A percentile compares a stretch with the other conserved stretches of the same genome.
Conservation (phyloP, 2,329 filamentous ascomycete genomes). For the Ceratocystis albifundus region DNA sequence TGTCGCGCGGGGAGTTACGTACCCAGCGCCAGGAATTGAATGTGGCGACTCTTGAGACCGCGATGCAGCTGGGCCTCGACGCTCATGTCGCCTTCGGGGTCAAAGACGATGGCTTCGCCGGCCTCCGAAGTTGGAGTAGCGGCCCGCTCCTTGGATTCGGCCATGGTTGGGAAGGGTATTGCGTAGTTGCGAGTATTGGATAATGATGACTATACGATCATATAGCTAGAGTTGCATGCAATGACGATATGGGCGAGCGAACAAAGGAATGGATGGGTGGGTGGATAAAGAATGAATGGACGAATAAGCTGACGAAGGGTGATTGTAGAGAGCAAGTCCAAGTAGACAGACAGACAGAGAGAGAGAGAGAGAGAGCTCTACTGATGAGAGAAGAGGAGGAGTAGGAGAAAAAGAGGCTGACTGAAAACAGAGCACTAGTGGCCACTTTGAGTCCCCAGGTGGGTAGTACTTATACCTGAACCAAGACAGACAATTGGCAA, state of each 20-base stretch:
- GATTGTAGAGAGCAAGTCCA: background rate
- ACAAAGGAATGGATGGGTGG: background rate
- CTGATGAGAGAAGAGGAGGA: too few relatives aligned
- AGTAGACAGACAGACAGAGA: too few relatives aligned
- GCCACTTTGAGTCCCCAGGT: background rate
- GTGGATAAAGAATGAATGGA: too few relatives aligned
- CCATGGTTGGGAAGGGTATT: background rate
- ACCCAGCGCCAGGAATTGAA: slow-evolving; percentile 49
- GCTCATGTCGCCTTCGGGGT: slow-evolving; percentile 24
- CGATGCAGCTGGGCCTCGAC: slow-evolving; percentile 39
- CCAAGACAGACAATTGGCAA: background rate
- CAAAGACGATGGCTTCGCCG: slow-evolving; percentile 8
- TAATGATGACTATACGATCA: background rate
- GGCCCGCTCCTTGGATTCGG: background rate
- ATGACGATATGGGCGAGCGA: background rate
- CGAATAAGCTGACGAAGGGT: too few relatives aligned
- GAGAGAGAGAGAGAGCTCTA: too few relatives aligned
- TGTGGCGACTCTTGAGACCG: slow-evolving; percentile 48
- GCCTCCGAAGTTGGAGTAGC: background rate
- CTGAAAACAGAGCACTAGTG: background rate
- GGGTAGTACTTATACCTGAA: background rate
- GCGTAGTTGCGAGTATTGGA: background rate
- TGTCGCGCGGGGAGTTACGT: slow-evolving; percentile 20
- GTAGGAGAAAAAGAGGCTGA: too few relatives aligned
- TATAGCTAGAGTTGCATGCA: background rate